Percentiles rank a stretch among this genome's conserved stretches.
Conservation (phyloP, 2,329 filamentous ascomycete genomes). For the Ascochyta lentis region DNA sequence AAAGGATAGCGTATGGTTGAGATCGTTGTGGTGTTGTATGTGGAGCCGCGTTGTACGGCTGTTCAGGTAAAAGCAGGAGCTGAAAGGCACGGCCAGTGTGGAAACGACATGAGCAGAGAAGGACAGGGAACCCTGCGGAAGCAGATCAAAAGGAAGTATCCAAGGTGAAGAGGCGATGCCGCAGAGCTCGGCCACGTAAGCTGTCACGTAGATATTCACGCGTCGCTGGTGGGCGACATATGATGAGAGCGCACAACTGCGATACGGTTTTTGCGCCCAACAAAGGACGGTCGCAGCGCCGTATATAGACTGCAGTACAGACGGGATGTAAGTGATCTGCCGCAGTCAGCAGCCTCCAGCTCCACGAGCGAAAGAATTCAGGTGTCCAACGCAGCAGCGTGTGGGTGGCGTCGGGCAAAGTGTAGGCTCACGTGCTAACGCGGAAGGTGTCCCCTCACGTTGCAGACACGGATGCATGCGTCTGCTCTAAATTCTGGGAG, state of each 20-base stretch:
- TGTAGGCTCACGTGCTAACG: constrained; percentile 14
- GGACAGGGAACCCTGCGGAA: constrained; percentile 13
- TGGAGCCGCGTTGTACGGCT: neutral
- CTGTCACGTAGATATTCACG: constrained; percentile 29
- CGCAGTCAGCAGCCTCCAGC: constrained; percentile 24
- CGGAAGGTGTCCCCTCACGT: neutral
- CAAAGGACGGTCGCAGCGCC: constrained; percentile 6
- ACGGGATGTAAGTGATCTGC: constrained; percentile 17
- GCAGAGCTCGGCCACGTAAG: constrained; percentile 33
- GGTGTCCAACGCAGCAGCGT: constrained; percentile 16
- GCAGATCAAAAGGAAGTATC: constrained; percentile 11
- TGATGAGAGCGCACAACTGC: constrained; percentile 17
- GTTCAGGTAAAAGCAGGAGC: neutral
- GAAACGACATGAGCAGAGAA: constrained; percentile 9
- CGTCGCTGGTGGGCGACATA: constrained; percentile 21
- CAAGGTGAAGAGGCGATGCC: constrained; percentile 20
- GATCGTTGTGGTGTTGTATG: constrained; percentile 1
- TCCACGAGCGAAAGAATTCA: constrained; percentile 16
- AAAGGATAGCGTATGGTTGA: neutral
- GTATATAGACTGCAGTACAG: constrained; percentile 14
- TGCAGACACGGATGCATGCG: no score
- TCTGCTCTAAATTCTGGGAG: no score
- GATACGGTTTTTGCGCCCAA: constrained; percentile 1
- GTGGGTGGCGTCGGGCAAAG: constrained; percentile 21
- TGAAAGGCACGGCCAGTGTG: neutral